phyloP scores from a whole-genome alignment of 305 asterid genomes.

The Andrographis paniculata region DNA sequence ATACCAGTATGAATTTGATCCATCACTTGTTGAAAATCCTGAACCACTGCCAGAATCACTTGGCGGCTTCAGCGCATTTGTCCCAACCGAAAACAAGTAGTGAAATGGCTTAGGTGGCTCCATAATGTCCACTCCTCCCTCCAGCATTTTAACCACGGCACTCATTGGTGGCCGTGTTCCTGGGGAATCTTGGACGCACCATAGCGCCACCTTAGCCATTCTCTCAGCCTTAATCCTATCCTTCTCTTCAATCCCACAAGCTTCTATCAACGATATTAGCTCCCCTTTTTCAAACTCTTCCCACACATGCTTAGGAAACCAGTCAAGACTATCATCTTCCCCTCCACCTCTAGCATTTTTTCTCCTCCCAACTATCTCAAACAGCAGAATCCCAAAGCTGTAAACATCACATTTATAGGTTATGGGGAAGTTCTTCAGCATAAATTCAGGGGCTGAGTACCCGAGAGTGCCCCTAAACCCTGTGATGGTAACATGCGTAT shows the following conservation, averaged over 20 bases:
- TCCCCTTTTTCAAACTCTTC: not conserved
- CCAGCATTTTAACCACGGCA: constrained; percentile 3
- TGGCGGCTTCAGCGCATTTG: constrained; percentile 18
- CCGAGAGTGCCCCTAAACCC: not conserved
- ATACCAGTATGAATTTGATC: constrained; percentile 25
- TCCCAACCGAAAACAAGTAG: constrained; percentile 24
- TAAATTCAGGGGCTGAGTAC: not conserved
- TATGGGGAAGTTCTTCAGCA: not conserved
- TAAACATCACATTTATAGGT: constrained; percentile 1
- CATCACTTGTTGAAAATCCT: constrained; percentile 20
- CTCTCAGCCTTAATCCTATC: not conserved
- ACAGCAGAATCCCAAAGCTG: not conserved
- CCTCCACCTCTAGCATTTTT: not conserved
- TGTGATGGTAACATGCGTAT: not conserved
- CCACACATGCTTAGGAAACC: constrained; percentile 3
- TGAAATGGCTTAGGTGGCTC: constrained; percentile 33
- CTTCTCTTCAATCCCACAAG: constrained; percentile 1
- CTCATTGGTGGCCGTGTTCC: not conserved
- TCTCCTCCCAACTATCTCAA: constrained; percentile 2
- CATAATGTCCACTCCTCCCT: constrained; percentile 16
- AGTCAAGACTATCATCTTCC: not conserved
- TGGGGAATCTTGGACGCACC: constrained; percentile 1
- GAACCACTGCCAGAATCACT: constrained; percentile 15
- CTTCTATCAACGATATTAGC: not conserved
- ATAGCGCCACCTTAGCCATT: not conserved